Conservation (phyloP, 2,329 filamentous ascomycete genomes). For the Sarocladium brachiariae region DNA sequence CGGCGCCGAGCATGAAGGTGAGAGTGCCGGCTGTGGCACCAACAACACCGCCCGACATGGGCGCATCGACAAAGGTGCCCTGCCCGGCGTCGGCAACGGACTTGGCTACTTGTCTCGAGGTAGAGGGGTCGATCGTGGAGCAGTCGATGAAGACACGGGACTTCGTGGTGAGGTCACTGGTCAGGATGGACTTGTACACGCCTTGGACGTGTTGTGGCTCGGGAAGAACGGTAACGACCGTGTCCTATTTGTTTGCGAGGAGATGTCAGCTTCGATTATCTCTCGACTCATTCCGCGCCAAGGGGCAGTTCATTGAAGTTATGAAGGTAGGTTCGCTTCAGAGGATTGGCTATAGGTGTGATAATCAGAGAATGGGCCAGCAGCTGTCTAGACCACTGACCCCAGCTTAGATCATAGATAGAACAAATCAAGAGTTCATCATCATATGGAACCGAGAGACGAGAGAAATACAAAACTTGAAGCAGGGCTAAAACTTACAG, state of each 20-base stretch:
- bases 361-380: constrained; percentile 55
- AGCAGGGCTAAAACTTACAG: constrained; percentile 33
- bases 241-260: too few species aligned
- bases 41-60: constrained; percentile 94
- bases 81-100: constrained; percentile 56
- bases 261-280: too few species aligned
- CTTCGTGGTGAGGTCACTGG: constrained; percentile 41
- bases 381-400: constrained; percentile 32
- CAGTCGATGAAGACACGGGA: constrained; percentile 87
- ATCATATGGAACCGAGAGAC: constrained; percentile 14
- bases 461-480: background rate
- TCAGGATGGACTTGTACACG: constrained; percentile 73
- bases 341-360: constrained; percentile 66
- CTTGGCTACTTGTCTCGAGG: constrained; percentile 71
- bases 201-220: constrained; percentile 81
- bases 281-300: too few species aligned
- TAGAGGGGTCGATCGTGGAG: constrained; percentile 89
- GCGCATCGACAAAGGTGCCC: constrained; percentile 83
- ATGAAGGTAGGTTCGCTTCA: constrained; percentile 32
- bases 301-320: too few species aligned
- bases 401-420: constrained; percentile 71
- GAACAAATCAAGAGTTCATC: constrained; percentile 22
- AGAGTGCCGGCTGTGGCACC: constrained; percentile 81
- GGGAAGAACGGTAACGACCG: constrained; percentile 81
- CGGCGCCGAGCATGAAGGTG: constrained; percentile 90